These are phyloP conservation scores for Pyricularia grisea DNA, from an alignment of 2,329 filamentous ascomycete genomes.

Conservation along the genomic window DNA sequence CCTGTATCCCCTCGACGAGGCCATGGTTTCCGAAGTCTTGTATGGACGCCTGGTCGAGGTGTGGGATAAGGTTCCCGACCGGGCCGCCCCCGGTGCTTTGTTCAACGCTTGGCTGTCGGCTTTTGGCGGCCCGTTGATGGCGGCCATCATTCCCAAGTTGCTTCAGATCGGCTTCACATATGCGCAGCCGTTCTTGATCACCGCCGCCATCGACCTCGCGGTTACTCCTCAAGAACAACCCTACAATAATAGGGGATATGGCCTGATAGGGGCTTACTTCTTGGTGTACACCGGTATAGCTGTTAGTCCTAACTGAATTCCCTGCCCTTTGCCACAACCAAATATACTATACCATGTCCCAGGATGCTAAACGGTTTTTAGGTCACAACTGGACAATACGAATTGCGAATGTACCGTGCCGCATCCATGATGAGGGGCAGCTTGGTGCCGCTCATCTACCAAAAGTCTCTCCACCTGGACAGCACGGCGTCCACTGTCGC, in stretches of 20 bases:
- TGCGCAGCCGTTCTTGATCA: conserved; percentile 26
- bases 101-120: conserved; percentile 9
- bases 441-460: conserved; percentile 5
- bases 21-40: conserved; percentile 20
- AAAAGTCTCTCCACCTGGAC: conserved; percentile 3
- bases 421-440: conserved; percentile 6
- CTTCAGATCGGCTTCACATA: conserved; percentile 24
- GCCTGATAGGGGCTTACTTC: conserved; percentile 22
- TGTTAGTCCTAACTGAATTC: background rate
- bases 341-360: background rate
- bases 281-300: conserved; percentile 8
- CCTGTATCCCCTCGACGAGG: conserved; percentile 5
- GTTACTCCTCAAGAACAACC: conserved; percentile 15
- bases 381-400: conserved; percentile 2
- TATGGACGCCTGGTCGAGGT: conserved; percentile 21
- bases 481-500: background rate
- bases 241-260: conserved; percentile 18
- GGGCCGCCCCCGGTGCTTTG: conserved; percentile 17
- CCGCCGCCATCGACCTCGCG: conserved; percentile 20
- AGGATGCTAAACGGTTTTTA: background rate
- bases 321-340: too few species aligned
- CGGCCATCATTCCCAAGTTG: conserved; percentile 21
- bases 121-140: conserved; percentile 18
- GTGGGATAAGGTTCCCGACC: conserved; percentile 8
- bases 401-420: background rate